phyloP scores from a whole-genome alignment of 305 asterid genomes.

The Stenogyne calaminthoides region DNA sequence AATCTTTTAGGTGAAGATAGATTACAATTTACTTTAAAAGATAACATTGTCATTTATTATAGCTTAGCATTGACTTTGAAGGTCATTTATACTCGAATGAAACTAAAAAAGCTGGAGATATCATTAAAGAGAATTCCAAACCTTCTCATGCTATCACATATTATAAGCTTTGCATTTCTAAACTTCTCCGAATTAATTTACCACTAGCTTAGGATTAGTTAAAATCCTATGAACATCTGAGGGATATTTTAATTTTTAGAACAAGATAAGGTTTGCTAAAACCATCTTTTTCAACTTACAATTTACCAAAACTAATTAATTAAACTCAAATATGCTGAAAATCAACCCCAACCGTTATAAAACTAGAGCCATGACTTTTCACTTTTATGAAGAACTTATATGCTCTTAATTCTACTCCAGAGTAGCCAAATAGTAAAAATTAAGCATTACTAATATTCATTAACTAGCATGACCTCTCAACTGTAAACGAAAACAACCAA shows the following conservation, averaged over 20 bases:
- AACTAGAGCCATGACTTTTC: background rate
- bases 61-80: too few species aligned
- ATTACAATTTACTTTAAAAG: too few species aligned
- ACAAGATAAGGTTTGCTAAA: background rate
- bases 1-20: too few species aligned
- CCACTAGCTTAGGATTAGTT: background rate
- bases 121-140: background rate
- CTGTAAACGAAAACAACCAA: background rate
- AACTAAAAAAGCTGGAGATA: background rate
- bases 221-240: background rate
- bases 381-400: background rate
- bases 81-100: background rate
- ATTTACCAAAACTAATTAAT: background rate
- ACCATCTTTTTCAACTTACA: background rate
- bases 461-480: conserved; percentile 4
- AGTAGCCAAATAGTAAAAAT: background rate
- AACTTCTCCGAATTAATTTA: background rate
- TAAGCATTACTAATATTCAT: background rate
- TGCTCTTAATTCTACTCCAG: background rate
- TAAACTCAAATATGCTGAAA: conserved; percentile 5
- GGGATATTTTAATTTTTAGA: background rate
- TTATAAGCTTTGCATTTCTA: background rate
- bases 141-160: background rate
- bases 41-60: background rate
- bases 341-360: background rate